These are phyloP conservation scores for Aureobasidium melanogenum DNA, from an alignment of 2,329 filamentous ascomycete species.

Conservation along the genomic window DNA sequence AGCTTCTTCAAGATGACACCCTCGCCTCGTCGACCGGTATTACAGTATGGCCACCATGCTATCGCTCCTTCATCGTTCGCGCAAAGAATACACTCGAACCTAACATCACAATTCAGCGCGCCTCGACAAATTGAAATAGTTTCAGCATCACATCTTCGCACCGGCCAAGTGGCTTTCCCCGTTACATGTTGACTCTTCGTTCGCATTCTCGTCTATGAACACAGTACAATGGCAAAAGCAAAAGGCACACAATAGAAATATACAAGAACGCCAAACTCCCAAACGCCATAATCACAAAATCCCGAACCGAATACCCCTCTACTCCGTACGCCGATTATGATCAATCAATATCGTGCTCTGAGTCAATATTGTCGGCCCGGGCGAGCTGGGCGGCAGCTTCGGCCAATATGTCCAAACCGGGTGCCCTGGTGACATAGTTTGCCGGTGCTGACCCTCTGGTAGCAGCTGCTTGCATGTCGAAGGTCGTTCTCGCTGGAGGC, in stretches of 20 bases:
- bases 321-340: not conserved
- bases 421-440: not conserved
- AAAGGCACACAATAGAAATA: not conserved
- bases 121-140: too few species aligned
- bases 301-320: not conserved
- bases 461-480: not conserved
- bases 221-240: not conserved
- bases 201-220: not conserved
- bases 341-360: not conserved
- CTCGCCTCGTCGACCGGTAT: not conserved
- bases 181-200: not conserved
- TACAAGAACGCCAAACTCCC: not conserved
- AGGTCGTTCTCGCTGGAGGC: not conserved
- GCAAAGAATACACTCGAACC: not conserved
- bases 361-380: too few species aligned
- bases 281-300: not conserved
- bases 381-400: not conserved
- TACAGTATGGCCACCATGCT: too few species aligned
- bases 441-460: not conserved
- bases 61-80: not conserved
- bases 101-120: too few species aligned
- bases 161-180: not conserved
- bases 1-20: not conserved
- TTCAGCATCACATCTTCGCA: not conserved
- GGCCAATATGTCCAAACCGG: not conserved